Base-by-base conservation (phyloP, 441 rosid genomes). In the Aleurites moluccanus region DNA sequence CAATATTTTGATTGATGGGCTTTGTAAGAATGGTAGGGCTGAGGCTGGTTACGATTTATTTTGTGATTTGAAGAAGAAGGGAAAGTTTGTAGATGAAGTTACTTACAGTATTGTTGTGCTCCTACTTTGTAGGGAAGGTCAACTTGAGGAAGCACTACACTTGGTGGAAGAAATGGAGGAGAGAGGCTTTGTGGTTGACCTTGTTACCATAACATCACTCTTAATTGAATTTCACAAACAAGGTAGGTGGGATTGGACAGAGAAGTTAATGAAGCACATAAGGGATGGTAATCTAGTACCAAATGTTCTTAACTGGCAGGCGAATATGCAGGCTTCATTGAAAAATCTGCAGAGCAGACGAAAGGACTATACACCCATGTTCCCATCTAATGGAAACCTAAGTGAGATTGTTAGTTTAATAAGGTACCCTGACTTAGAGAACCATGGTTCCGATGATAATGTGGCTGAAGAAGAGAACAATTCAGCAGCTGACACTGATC, bases 21-120 rank as follows among this genome's bases (percentile, higher is more conserved):
- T 94, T 72, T 91, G 89, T 74, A 84, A 83, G 84, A 94, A 90
- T 71, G 93, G 91, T 73, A 91, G 98, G 80, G 89, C 82, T 1
- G 91, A 89, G 81, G 98, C 96, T 57, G 99, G 87, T 45, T 94
- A 85, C 77, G 82, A 91, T 44, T 42, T 92, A 78, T 94, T 94
- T 73, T 88, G 92, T 82, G 92, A 92, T 65, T 79, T 92, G 86
- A 92, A 90, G 89, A 90, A 90, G 84, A 94, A 94, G 80, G 97
- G 99, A n/a, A 85, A 88, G 76, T 88, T 94, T 83, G 97, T 94
- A 63, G 98, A 94, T 70, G 87, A 85, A n/a, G 38, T 92, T 75
- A 88, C 96, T 61, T 94, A 89, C 83, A 89, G 97, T 85, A 90
- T 90, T 78, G 85, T 90, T 35, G 88, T 86, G 66, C 76, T 89